These are phyloP conservation scores for Suillus subluteus DNA, from an alignment of 768 basidiomycete species.

Conservation along the genomic window DNA sequence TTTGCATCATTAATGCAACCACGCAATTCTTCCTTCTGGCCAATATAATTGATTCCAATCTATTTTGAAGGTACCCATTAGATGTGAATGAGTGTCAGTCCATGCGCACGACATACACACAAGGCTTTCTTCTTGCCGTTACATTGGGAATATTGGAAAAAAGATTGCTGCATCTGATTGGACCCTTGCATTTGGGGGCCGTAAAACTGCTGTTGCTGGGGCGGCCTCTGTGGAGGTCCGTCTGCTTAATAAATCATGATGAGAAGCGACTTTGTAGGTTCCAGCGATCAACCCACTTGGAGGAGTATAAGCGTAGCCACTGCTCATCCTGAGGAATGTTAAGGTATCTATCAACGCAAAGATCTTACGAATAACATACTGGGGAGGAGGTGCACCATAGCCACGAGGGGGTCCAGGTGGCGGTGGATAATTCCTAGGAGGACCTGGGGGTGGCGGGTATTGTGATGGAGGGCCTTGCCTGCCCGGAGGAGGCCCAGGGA, in stretches of 20 bases:
- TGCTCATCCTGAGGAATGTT: conserved; percentile 3
- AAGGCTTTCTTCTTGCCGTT: conserved; percentile 87
- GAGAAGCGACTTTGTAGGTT: background rate
- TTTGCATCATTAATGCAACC: conserved; percentile 94
- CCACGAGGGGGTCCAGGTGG: conserved; percentile 23
- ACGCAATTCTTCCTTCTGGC: conserved; percentile 62
- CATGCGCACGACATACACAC: conserved; percentile 55
- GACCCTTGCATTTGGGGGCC: conserved; percentile 57
- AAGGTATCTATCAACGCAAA: conserved; percentile 13
- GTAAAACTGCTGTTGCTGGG: conserved; percentile 60
- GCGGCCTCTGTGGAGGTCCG: conserved; percentile 56
- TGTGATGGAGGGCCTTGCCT: conserved; percentile 25
- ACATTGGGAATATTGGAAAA: conserved; percentile 89
- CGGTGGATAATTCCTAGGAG: conserved; percentile 19
- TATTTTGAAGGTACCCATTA: conserved; percentile 29
- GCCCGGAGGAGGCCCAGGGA: conserved; percentile 19
- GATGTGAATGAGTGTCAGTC: background rate
- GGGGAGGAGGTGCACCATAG: conserved; percentile 8
- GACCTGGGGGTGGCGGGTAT: background rate
- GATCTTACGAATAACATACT: conserved; percentile 11
- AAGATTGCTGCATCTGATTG: conserved; percentile 55
- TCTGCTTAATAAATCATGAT: conserved; percentile 6
- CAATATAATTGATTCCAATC: conserved; percentile 91
- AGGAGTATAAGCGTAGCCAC: conserved; percentile 12
- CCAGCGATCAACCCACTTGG: conserved; percentile 9